Evolutionary conservation across 352 stramenopile species (phyloP), one percentile per base, ranked within the genome.

Genomic region (Pythium phragmiticola): DNA sequence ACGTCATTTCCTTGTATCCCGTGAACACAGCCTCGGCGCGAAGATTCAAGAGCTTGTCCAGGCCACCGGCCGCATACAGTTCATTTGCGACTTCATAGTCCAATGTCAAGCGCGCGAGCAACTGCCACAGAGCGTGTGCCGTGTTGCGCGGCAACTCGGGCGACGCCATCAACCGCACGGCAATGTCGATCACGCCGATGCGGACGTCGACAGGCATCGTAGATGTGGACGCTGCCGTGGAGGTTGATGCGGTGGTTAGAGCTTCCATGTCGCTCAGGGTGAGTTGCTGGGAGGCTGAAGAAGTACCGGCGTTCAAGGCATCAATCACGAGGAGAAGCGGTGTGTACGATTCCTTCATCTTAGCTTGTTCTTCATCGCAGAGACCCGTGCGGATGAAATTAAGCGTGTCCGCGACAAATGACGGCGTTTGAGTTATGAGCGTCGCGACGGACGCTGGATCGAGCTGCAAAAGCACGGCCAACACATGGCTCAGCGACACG

Each of bases 1-100:
- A 80, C 0, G 84, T 91, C 30, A 96, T 43, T 34, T 96, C 81
- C 57, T 84, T 78, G 51, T 94, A 96, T 12, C 82, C 82, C 12
- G 57, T 39, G 37, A 94, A 96, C 33, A 80, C 68, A 17, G 71
- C 69, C 30, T 52, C 62, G 36, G 78, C 57, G 7, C 65, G 63
- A 30, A 94, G 70, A 49, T 75, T 73, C 21, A 96, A 55, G 17
- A 91, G 65, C 52, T 74, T 65, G 53, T 94, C 83, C 34, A 93
- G 47, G 6, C 84, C 87, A 30, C 76, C 72, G 54, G 74, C 63
- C 1, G 69, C 39, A 21, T 73, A 81, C 26, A 96, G 88, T 11
- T 70, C 77, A 36, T 64, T 88, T 5, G 84, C 84, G n/a, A 92
- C 17, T 3, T 91, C 73, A 60, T 92, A 92, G 23, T 90, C 75